A percentile compares a stretch with the other conserved stretches of the same genome.
Evolutionary conservation across 2,329 filamentous ascomycete species (phyloP).

Genomic region (Hypoxylon sp.): DNA sequence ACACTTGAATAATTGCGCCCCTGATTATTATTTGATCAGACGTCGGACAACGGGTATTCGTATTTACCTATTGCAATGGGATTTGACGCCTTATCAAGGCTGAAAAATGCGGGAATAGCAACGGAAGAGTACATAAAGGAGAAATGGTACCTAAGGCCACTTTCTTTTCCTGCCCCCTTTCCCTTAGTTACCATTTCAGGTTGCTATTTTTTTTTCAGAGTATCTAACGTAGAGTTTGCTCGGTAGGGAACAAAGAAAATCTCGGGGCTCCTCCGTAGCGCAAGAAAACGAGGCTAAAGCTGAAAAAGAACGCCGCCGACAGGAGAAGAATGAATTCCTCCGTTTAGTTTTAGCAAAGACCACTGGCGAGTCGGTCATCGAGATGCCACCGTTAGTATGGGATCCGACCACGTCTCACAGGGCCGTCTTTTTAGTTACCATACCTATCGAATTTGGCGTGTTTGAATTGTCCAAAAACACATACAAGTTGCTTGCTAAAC

Average conservation of each 20-base stretch:
- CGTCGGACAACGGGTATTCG: background rate
- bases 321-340: slow-evolving; percentile 48
- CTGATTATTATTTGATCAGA: background rate
- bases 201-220: background rate
- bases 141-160: slow-evolving; percentile 44
- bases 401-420: slow-evolving; percentile 38
- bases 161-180: background rate
- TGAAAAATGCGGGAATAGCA: slow-evolving; percentile 34
- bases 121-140: slow-evolving; percentile 43
- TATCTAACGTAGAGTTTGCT: slow-evolving; percentile 17
- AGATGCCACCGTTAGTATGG: slow-evolving; percentile 47
- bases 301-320: slow-evolving; percentile 37
- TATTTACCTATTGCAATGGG: slow-evolving; percentile 39
- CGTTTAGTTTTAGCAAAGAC: slow-evolving; percentile 46
- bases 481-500: slow-evolving; percentile 50
- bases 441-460: slow-evolving; percentile 50
- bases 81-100: slow-evolving; percentile 43
- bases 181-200: too few species aligned
- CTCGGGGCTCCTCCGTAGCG: slow-evolving; percentile 16
- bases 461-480: slow-evolving; percentile 50
- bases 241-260: slow-evolving; percentile 34
- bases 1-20: slow-evolving; percentile 3
- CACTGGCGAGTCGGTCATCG: slow-evolving; percentile 43
- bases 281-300: slow-evolving; percentile 25
- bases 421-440: slow-evolving; percentile 52